Evolutionary conservation across 305 asterid genomes (phyloP).

Genomic region (Fraxinus floribunda): DNA sequence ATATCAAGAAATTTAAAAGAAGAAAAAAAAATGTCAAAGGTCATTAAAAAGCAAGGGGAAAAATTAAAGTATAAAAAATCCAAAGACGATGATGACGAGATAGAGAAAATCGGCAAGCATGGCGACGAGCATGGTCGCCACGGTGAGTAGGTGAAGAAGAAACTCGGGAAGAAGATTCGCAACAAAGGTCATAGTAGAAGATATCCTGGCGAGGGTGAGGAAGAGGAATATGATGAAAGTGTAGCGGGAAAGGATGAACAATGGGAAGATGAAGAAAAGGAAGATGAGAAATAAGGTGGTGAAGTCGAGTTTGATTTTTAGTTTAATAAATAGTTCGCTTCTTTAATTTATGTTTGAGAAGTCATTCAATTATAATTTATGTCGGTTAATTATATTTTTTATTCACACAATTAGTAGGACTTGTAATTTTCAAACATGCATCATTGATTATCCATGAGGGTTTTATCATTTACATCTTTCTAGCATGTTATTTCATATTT

Average conservation of each 20-base stretch:
- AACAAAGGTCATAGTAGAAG: neutral
- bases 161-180: neutral
- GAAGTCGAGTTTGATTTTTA: neutral
- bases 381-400: neutral
- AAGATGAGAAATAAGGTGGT: neutral
- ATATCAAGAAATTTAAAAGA: neutral
- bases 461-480: neutral
- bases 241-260: neutral
- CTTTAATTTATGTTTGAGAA: neutral
- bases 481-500: neutral
- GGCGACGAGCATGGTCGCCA: neutral
- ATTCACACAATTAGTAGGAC: no score
- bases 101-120: neutral
- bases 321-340: neutral
- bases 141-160: neutral
- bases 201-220: neutral
- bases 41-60: neutral
- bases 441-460: neutral
- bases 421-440: neutral
- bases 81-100: neutral
- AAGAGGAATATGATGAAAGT: neutral
- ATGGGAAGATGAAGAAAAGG: neutral
- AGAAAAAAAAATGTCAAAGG: neutral
- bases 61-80: neutral
- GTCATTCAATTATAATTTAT: no score